Evolutionary conservation across 2,329 filamentous ascomycete genomes (phyloP), one percentile per base, ranked within the genome.

Genomic region (Diaporthe capsici): DNA sequence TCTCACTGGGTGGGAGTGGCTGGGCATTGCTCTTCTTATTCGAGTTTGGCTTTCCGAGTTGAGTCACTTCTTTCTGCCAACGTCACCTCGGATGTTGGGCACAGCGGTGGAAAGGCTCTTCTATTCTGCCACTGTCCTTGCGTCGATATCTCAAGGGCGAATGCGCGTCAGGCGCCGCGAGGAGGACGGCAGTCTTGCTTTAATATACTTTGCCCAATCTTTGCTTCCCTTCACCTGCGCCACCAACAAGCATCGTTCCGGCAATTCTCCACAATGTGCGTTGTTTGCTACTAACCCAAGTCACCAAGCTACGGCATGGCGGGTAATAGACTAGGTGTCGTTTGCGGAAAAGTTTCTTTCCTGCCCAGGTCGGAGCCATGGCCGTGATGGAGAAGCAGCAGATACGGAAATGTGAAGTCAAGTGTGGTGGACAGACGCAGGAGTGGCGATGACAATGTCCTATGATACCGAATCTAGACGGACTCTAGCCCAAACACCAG

Each of bases 161-260:
- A 20, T 68, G 65, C 47, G 47, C 65, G 47, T 68, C 65, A 28
- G 65, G 71, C 47, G 71, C 34, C 42, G 47, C 58, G 34, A 39
- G 71, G 58, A 65, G 58, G 71, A 55, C 20, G 37, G 71, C 71
- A 65, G 71, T 73, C 72, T 75, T 75, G 73, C 51, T 72, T 70
- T 75, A 60, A 73, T 70, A 70, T 63, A 73, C 71, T 34, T 73
- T 72, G 47, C 34, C 71, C n/a, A 53, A n/a, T 55, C 9, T 47
- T 68, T 53, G 22, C 47, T 68, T 53, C 31, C 39, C 65, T 68
- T 68, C 47, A 53, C 4, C 28, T 49, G 25, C 65, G 22, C 7
- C 13, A 39, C 47, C 31, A 28, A 20, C 17, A 25, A 25, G 9
- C 47, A 25, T 25, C 31, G 13, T 13, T 20, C 44, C 12, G 9